Conservation (phyloP, 2,329 filamentous ascomycete genomes). For the Cercospora berteroae region DNA sequence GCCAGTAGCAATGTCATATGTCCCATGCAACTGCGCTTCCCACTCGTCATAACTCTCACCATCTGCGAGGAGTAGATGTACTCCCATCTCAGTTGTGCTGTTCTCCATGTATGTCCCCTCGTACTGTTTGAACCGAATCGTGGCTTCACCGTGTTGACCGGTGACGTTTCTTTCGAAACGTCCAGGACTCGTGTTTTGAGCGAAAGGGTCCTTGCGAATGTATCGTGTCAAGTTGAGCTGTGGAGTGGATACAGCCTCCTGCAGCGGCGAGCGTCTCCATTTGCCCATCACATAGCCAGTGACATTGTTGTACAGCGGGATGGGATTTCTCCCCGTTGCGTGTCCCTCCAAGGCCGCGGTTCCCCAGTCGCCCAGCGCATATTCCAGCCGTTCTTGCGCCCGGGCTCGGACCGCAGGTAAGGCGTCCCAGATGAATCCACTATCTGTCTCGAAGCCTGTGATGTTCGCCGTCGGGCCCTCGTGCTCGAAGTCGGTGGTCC, state of each 20-base stretch:
- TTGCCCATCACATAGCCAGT: slow-evolving; percentile 74
- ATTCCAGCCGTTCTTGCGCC: slow-evolving; percentile 56
- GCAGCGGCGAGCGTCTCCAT: slow-evolving; percentile 63
- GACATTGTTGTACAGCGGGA: slow-evolving; percentile 72
- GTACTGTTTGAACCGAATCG: slow-evolving; percentile 64
- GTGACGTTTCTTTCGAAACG: slow-evolving; percentile 78
- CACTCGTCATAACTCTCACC: slow-evolving; percentile 69
- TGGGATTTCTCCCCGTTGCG: slow-evolving; percentile 40
- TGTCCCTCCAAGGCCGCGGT: slow-evolving; percentile 37
- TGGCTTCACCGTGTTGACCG: slow-evolving; percentile 65
- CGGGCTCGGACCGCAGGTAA: slow-evolving; percentile 64
- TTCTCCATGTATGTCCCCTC: slow-evolving; percentile 42
- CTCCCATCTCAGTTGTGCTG: slow-evolving; percentile 67
- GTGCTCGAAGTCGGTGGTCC: slow-evolving; percentile 50
- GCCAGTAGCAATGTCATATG: slow-evolving; percentile 82
- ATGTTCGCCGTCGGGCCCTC: slow-evolving; percentile 52
- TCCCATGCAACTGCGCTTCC: slow-evolving; percentile 76
- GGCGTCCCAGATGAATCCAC: slow-evolving; percentile 76
- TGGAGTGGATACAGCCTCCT: slow-evolving; percentile 47
- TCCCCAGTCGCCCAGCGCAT: slow-evolving; percentile 41
- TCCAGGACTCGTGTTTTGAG: slow-evolving; percentile 48
- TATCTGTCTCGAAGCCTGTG: slow-evolving; percentile 70
- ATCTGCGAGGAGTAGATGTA: slow-evolving; percentile 70
- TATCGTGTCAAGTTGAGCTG: slow-evolving; percentile 54
- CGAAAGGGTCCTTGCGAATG: slow-evolving; percentile 65